phyloP scores from a whole-genome alignment of 139 green algal species.

The Auxenochlorella pyrenoidosa region DNA sequence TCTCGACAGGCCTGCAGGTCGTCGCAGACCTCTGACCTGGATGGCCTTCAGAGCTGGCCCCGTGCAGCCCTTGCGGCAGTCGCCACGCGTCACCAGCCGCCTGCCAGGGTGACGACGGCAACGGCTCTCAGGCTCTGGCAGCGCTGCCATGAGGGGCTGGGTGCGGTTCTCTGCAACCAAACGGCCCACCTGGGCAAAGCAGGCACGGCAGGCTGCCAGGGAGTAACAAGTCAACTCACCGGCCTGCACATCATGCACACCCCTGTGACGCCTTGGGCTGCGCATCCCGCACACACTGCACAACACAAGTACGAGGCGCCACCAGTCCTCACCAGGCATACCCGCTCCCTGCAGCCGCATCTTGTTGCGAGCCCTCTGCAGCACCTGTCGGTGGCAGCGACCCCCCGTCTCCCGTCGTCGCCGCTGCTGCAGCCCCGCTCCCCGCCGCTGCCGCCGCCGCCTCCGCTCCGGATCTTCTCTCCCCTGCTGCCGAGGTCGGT shows the following conservation, averaged over 20 bases:
- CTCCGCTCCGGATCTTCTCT: background rate
- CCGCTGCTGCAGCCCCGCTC: background rate
- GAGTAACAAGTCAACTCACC: too few species aligned
- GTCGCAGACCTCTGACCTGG: constrained; percentile 30
- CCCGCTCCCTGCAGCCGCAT: background rate
- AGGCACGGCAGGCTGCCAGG: too few species aligned
- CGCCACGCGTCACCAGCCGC: constrained; percentile 44
- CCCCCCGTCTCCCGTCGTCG: too few species aligned
- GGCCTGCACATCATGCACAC: too few species aligned
- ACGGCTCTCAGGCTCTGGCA: too few species aligned
- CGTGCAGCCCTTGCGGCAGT: constrained; percentile 63
- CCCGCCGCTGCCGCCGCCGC: background rate
- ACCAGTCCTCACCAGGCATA: background rate
- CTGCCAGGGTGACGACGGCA: background rate
- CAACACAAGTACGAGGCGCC: too few species aligned
- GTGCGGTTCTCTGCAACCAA: too few species aligned
- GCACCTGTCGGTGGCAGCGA: background rate
- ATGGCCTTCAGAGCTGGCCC: constrained; percentile 65
- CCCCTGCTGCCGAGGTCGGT: background rate
- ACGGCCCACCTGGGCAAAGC: too few species aligned
- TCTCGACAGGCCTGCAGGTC: too few species aligned
- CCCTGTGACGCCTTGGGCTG: too few species aligned
- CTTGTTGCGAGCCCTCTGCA: background rate
- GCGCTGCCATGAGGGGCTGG: too few species aligned
- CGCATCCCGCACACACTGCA: too few species aligned